Evolutionary conservation across 1,284 basidiomycete species (phyloP).

Genomic region (Apiotrichum akiyoshidainum): DNA sequence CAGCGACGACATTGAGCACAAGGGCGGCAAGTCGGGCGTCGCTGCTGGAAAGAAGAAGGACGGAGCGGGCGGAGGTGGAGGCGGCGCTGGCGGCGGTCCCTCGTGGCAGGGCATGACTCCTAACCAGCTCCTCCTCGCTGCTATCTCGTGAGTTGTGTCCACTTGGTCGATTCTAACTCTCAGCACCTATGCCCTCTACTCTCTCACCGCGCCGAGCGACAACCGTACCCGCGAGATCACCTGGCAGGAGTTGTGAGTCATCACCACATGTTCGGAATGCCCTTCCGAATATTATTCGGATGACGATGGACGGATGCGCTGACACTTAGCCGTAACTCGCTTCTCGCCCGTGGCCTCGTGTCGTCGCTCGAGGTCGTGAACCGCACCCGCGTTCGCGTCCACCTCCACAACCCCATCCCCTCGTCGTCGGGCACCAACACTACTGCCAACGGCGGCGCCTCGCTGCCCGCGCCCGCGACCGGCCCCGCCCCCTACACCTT

Average conservation of each 20-base stretch:
- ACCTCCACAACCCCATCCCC: slow-evolving; percentile 47
- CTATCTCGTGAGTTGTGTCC: slow-evolving; percentile 30
- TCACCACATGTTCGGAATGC: not conserved
- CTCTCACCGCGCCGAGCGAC: slow-evolving; percentile 37
- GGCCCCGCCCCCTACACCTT: slow-evolving; percentile 69
- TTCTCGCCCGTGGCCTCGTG: slow-evolving; percentile 93
- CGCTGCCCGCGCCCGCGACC: slow-evolving; percentile 41
- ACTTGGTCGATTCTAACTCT: not conserved
- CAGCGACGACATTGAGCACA: slow-evolving; percentile 33
- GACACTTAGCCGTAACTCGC: slow-evolving; percentile 65
- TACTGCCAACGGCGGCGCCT: slow-evolving; percentile 23
- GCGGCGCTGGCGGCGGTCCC: slow-evolving; percentile 32
- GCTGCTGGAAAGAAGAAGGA: slow-evolving; percentile 20
- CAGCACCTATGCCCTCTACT: slow-evolving; percentile 45
- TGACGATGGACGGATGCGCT: not conserved
- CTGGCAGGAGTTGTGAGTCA: slow-evolving; percentile 83
- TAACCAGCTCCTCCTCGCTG: slow-evolving; percentile 46
- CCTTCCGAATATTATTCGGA: not conserved
- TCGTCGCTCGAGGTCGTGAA: slow-evolving; percentile 94
- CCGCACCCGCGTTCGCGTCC: slow-evolving; percentile 68
- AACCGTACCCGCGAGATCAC: slow-evolving; percentile 75
- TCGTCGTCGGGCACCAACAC: slow-evolving; percentile 9
- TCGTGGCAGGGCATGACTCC: slow-evolving; percentile 39
- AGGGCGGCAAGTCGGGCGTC: slow-evolving; percentile 11
- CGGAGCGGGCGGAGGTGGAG: slow-evolving; percentile 34